These are phyloP conservation scores for Globisporangium okanoganense DNA, from an alignment of 352 stramenopile species.

Conservation along the genomic window DNA sequence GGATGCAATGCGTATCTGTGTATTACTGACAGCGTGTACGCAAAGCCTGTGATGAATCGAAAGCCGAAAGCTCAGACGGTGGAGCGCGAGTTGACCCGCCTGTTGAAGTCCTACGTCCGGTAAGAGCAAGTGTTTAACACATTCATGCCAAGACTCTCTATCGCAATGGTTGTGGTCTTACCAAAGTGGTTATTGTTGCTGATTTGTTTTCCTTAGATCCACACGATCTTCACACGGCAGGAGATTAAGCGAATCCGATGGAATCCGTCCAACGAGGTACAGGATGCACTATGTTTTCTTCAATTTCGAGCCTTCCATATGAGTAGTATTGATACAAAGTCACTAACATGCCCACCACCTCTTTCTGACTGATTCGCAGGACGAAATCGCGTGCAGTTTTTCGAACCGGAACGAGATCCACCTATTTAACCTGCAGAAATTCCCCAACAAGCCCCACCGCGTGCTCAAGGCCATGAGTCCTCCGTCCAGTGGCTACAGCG, in stretches of 20 bases:
- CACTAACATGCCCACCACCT: background rate
- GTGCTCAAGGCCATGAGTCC: conserved; percentile 62
- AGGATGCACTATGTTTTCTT: too few species aligned
- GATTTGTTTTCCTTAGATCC: conserved; percentile 41
- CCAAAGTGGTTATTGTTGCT: too few species aligned
- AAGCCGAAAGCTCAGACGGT: background rate
- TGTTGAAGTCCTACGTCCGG: conserved; percentile 30
- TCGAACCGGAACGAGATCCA: conserved; percentile 72
- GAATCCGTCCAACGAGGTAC: conserved; percentile 72
- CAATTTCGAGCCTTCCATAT: too few species aligned
- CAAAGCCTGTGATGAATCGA: background rate
- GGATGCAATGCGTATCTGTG: background rate
- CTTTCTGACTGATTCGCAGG: conserved; percentile 20
- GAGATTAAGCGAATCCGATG: conserved; percentile 74
- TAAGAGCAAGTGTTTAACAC: conserved; percentile 18
- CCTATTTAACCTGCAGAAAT: conserved; percentile 73
- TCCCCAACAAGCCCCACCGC: conserved; percentile 52
- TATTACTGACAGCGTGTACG: background rate
- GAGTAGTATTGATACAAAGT: too few species aligned
- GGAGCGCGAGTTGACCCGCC: background rate
- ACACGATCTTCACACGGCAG: conserved; percentile 65
- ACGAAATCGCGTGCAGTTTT: conserved; percentile 74
- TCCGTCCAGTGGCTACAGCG: conserved; percentile 75
- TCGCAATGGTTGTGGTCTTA: too few species aligned
- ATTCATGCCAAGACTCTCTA: background rate